Evolutionary conservation across 495 filamentous ascomycete species (phyloP), one percentile per base, ranked within the genome.

Genomic region (Pseudomonodictys pantanalensis): DNA sequence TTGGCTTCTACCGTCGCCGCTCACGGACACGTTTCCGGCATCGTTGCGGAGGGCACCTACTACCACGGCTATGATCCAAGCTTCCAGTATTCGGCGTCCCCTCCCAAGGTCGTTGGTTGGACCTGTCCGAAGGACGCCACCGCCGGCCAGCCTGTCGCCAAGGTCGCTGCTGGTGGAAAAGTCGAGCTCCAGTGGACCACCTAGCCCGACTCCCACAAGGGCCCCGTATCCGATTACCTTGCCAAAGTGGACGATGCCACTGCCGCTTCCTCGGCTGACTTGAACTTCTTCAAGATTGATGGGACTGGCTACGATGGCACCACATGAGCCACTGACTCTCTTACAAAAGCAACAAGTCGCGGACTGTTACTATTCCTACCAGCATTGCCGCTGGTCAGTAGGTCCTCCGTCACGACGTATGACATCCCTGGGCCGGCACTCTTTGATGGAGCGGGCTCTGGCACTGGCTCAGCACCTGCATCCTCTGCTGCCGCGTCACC

Each of bases 51-150:
- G 28, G 65, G 62, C 8, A 53, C 39, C 22, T 72, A 65, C 49
- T 80, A 77, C 71, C 64, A 69, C 35, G 77, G 76, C 43, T 83
- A 77, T 68, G 73, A 79, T 62, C 78, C 78, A 0, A 72, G 62
- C 56, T 75, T 75, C 62, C 73, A 74, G 0, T 74, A 75, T 65
- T 53, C 66, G 43, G 52, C 58, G 50, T 72, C 74, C 26, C 58
- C 69, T 2, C 77, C 80, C 1, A 67, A 69, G 5, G 71, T 78
- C 17, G 72, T 80, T 43, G 79, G 75, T 11, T 81, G 82, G 78
- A 66, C 73, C 17, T 74, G 71, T 30, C 60, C 66, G 76, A 78
- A 76, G 64, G 73, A 75, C 43, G 83, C 79, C 41, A 75, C 76
- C 23, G 72, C 79, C 2, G 85, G 75, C 32, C 70, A 76, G 0